Conservation (phyloP, 441 rosid genomes). For the Adansonia rubrostipa region DNA sequence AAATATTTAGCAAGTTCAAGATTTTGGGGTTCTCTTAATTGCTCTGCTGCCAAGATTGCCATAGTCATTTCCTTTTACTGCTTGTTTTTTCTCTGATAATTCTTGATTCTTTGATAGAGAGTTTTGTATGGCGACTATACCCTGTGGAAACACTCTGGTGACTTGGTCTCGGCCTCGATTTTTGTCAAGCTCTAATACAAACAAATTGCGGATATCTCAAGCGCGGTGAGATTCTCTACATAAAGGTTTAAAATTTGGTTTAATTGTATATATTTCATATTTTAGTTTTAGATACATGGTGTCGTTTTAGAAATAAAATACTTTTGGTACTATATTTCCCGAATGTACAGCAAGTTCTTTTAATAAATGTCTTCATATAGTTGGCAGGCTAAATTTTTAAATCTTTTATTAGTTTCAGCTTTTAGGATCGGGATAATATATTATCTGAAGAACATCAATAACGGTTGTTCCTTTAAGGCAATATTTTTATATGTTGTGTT, state of each 20-base stretch:
- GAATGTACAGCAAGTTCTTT: not conserved
- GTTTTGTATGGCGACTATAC: slow-evolving; percentile 56
- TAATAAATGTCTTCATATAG: not conserved
- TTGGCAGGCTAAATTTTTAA: not conserved
- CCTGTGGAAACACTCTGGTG: slow-evolving; percentile 55
- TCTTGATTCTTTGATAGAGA: slow-evolving; percentile 5
- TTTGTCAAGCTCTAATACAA: slow-evolving; percentile 37
- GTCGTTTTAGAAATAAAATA: not conserved
- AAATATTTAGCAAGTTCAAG: not conserved
- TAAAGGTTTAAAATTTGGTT: not conserved
- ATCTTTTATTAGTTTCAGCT: not conserved
- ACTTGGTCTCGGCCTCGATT: slow-evolving; percentile 59
- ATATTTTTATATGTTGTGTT: not conserved
- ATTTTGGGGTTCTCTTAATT: not conserved
- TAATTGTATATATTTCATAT: not conserved
- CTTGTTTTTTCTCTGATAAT: not conserved
- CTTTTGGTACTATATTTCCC: not conserved
- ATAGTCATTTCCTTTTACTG: not conserved
- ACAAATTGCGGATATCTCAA: slow-evolving; percentile 32
- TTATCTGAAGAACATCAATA: not conserved
- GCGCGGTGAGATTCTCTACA: slow-evolving; percentile 40
- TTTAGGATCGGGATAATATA: not conserved
- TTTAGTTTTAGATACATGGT: not conserved
- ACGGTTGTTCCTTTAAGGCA: not conserved
- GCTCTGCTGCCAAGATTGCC: not conserved